A percentile compares a stretch with the other conserved stretches of the same genome.
Conservation (phyloP, 371 early-diverging fungal genomes). For the Mucor circinelloides region DNA sequence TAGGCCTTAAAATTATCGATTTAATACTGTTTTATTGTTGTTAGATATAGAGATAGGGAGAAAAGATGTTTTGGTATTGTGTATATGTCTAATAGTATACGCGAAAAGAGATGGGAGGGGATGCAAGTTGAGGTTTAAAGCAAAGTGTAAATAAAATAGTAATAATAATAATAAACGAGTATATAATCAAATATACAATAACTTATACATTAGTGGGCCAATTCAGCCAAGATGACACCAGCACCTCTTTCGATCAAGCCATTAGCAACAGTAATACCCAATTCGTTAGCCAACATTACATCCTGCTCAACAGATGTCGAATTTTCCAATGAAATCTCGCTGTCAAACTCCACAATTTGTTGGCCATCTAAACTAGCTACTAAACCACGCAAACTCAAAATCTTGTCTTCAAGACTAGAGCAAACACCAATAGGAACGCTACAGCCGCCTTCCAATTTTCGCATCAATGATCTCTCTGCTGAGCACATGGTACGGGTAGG, state of each 20-base stretch:
- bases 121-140: no score
- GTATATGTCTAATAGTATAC: no score
- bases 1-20: no score
- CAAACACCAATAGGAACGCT: slow-evolving; percentile 95
- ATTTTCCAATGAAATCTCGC: slow-evolving; percentile 37
- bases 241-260: slow-evolving; percentile 33
- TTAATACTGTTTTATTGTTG: no score
- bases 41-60: no score
- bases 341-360: slow-evolving; percentile 56
- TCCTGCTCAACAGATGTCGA: slow-evolving; percentile 31
- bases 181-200: no score
- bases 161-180: no score
- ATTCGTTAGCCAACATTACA: slow-evolving; percentile 17
- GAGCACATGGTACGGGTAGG: slow-evolving; percentile 69
- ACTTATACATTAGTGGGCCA: slow-evolving; percentile 18
- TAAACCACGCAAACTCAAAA: slow-evolving; percentile 57
- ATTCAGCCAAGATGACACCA: slow-evolving; percentile 31
- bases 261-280: slow-evolving; percentile 34
- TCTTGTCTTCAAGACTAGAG: slow-evolving; percentile 50
- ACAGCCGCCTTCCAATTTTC: slow-evolving; percentile 93
- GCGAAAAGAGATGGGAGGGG: no score
- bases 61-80: no score
- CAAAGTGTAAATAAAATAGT: no score
- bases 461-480: slow-evolving; percentile 89
- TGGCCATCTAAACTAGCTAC: slow-evolving; percentile 75